Evolutionary conservation across 2,329 filamentous ascomycete genomes (phyloP).

Genomic region (Trichoderma breve): DNA sequence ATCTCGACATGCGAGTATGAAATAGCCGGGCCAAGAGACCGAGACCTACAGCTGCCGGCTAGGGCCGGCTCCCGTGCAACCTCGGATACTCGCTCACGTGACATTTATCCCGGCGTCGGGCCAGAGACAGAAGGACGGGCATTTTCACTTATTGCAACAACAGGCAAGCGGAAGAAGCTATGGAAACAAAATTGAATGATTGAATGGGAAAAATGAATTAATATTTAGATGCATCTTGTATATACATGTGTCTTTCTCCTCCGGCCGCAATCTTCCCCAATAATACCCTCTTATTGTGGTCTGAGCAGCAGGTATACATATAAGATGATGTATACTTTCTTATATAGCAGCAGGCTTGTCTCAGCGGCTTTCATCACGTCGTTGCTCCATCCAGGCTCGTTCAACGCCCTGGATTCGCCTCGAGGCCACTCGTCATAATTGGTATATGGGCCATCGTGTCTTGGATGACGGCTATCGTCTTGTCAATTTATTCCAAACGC

Average conservation of each 20-base stretch:
- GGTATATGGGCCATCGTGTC: neutral
- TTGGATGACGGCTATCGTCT: constrained; percentile 2
- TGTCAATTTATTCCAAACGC: constrained; percentile 27
- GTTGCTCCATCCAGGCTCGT: neutral
- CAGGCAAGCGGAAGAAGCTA: neutral
- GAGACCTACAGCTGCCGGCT: constrained; percentile 37
- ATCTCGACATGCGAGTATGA: neutral
- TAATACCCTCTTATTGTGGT: neutral
- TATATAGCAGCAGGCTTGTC: neutral
- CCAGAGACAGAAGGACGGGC: neutral
- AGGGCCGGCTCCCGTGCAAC: constrained; percentile 41
- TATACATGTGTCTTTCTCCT: constrained; percentile 26
- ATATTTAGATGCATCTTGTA: neutral
- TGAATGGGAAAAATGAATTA: neutral
- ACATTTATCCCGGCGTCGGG: constrained; percentile 20
- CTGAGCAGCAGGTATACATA: neutral
- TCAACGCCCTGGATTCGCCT: neutral
- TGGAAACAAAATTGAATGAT: neutral
- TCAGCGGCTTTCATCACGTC: neutral
- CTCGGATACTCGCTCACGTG: constrained; percentile 42
- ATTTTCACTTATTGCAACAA: neutral
- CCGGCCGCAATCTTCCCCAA: neutral
- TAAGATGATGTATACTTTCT: neutral
- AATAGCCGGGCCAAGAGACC: constrained; percentile 13
- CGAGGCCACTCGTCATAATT: constrained; percentile 6